Evolutionary conservation across 352 stramenopile genomes (phyloP).

Genomic region (Blastocystis sp.): DNA sequence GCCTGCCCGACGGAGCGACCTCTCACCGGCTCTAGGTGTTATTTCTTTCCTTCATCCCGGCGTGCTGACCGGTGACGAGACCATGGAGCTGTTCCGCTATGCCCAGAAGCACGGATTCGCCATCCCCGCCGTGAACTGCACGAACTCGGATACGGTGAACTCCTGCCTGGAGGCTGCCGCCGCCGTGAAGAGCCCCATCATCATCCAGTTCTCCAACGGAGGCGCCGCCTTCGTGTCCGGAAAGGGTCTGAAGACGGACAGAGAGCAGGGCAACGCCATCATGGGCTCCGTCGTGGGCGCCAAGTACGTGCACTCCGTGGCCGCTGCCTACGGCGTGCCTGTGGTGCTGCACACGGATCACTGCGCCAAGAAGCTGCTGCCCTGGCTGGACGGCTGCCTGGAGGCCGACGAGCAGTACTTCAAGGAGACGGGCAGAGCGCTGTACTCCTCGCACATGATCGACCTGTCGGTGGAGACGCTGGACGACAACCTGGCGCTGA

Average conservation of each 20-base stretch:
- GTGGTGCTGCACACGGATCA: slow-evolving; percentile 97
- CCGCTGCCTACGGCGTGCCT: slow-evolving; percentile 90
- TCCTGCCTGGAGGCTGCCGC: slow-evolving; percentile 89
- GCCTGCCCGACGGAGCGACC: not conserved
- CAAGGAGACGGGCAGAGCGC: slow-evolving; percentile 83
- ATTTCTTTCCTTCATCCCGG: slow-evolving; percentile 73
- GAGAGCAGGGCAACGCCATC: slow-evolving; percentile 82
- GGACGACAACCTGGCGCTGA: slow-evolving; percentile 94
- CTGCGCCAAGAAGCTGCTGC: slow-evolving; percentile 94
- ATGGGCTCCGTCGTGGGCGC: slow-evolving; percentile 84
- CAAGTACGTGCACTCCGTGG: slow-evolving; percentile 91
- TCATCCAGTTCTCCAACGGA: slow-evolving; percentile 96
- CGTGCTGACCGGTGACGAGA: slow-evolving; percentile 82
- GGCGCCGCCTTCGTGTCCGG: slow-evolving; percentile 91
- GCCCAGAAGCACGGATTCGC: slow-evolving; percentile 88
- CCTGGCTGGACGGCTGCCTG: slow-evolving; percentile 94
- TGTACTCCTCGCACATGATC: slow-evolving; percentile 97
- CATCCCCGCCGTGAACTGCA: slow-evolving; percentile 94
- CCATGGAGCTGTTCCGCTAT: slow-evolving; percentile 86
- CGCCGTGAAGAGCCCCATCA: slow-evolving; percentile 91
- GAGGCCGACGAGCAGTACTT: slow-evolving; percentile 92
- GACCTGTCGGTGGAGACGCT: slow-evolving; percentile 94
- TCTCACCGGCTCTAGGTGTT: slow-evolving; percentile 11
- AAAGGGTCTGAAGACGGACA: slow-evolving; percentile 89
- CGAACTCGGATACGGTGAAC: slow-evolving; percentile 88